Conservation (phyloP, 2,329 filamentous ascomycete species). For the Colletotrichum agaves region DNA sequence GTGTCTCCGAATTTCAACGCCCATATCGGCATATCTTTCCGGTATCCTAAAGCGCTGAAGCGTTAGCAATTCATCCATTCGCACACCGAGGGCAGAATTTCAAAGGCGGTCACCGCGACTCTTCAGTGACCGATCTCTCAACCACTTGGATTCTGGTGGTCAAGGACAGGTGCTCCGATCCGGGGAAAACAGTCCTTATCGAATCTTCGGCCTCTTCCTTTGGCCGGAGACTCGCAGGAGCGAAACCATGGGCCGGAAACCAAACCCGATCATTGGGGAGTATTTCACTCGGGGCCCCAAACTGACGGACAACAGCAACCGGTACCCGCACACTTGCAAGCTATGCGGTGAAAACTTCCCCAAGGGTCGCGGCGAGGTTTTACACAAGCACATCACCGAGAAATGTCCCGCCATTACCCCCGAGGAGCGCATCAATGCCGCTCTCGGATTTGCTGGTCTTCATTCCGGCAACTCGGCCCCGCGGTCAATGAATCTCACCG, state of each 20-base stretch:
- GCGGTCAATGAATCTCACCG: constrained; percentile 35
- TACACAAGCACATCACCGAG: constrained; percentile 85
- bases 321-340: constrained; percentile 92
- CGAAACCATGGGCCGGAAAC: constrained; percentile 79
- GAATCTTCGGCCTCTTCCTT: background rate
- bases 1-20: background rate
- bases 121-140: constrained; percentile 16
- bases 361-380: constrained; percentile 86
- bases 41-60: constrained; percentile 9
- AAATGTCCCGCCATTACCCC: constrained; percentile 84
- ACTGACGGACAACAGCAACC: constrained; percentile 88
- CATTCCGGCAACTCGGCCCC: constrained; percentile 32
- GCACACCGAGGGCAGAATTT: constrained; percentile 32
- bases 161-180: background rate
- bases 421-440: constrained; percentile 79
- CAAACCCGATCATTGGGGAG: constrained; percentile 85
- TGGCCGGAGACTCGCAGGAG: background rate
- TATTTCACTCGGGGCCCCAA: constrained; percentile 91
- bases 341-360: constrained; percentile 89
- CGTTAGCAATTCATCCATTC: constrained; percentile 25
- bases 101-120: constrained; percentile 33
- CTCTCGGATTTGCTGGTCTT: constrained; percentile 38
- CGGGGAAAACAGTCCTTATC: background rate
- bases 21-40: background rate
- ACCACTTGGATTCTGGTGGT: constrained; percentile 10